Conservation (phyloP, 148 eudicot genomes). For the Chenopodium formosanum region DNA sequence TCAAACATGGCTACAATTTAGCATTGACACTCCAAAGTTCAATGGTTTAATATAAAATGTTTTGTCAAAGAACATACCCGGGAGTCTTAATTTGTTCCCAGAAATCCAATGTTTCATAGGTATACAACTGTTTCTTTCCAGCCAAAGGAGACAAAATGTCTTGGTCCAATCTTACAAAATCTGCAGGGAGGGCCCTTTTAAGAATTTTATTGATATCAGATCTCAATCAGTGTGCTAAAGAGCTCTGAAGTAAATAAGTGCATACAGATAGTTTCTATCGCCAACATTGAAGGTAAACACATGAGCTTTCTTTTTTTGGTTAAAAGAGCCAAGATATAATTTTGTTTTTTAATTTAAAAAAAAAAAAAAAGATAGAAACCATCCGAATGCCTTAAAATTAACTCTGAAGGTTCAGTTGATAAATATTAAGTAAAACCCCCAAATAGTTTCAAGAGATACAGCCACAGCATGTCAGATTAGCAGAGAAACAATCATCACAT, state of each 20-base stretch:
- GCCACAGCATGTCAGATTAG: neutral
- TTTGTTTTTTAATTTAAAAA: too few species aligned
- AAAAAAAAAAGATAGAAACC: neutral
- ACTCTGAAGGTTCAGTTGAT: neutral
- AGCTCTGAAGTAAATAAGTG: neutral
- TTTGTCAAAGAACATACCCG: constrained; percentile 41
- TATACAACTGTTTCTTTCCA: constrained; percentile 83
- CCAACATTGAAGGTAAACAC: neutral
- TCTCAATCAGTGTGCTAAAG: constrained; percentile 12
- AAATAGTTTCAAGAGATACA: neutral
- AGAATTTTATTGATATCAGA: constrained; percentile 34
- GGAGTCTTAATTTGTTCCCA: constrained; percentile 98
- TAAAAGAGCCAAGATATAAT: constrained; percentile 10
- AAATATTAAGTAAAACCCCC: neutral
- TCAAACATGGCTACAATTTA: constrained; percentile 11
- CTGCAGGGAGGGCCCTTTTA: constrained; percentile 58
- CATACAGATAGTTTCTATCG: neutral
- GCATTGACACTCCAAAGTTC: neutral
- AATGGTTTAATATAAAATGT: constrained; percentile 8
- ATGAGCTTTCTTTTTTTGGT: neutral
- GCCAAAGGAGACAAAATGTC: constrained; percentile 93
- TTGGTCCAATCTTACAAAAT: constrained; percentile 61
- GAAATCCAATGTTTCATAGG: constrained; percentile 76
- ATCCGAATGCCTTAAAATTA: neutral
- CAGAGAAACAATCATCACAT: neutral